These are phyloP conservation scores for Botrytis byssoidea DNA, from an alignment of 2,329 filamentous ascomycete species.

Conservation along the genomic window DNA sequence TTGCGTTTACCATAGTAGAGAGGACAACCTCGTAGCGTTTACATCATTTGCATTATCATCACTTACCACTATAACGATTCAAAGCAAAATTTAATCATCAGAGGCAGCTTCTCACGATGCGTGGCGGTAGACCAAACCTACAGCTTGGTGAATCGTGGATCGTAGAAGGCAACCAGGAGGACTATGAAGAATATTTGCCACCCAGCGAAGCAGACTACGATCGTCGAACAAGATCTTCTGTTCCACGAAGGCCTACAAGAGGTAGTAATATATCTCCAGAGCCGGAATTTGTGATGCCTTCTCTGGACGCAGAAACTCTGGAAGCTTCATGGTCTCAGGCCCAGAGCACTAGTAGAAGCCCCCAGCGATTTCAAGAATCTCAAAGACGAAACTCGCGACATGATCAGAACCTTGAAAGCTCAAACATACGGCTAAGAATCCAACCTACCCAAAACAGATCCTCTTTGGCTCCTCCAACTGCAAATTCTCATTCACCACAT, in stretches of 20 bases:
- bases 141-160: slow-evolving; percentile 39
- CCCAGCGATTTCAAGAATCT: slow-evolving; percentile 27
- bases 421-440: slow-evolving; percentile 28
- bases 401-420: slow-evolving; percentile 24
- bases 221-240: slow-evolving; percentile 18
- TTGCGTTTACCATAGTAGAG: neutral
- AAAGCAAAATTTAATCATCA: neutral
- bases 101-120: slow-evolving; percentile 22
- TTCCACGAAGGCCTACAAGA: slow-evolving; percentile 29
- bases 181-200: slow-evolving; percentile 29
- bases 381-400: slow-evolving; percentile 28
- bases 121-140: slow-evolving; percentile 27
- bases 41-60: neutral
- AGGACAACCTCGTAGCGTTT: neutral
- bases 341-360: slow-evolving; percentile 22
- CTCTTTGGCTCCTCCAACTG: neutral
- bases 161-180: slow-evolving; percentile 34
- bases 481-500: neutral
- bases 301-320: slow-evolving; percentile 35
- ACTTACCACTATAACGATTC: neutral
- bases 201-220: slow-evolving; percentile 26
- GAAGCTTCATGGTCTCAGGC: slow-evolving; percentile 34
- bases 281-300: slow-evolving; percentile 39
- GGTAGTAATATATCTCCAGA: slow-evolving; percentile 34
- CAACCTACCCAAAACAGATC: slow-evolving; percentile 10